Evolutionary conservation across 352 stramenopile species (phyloP), one percentile per base, ranked within the genome.

Genomic region (Phytophthora sp.): DNA sequence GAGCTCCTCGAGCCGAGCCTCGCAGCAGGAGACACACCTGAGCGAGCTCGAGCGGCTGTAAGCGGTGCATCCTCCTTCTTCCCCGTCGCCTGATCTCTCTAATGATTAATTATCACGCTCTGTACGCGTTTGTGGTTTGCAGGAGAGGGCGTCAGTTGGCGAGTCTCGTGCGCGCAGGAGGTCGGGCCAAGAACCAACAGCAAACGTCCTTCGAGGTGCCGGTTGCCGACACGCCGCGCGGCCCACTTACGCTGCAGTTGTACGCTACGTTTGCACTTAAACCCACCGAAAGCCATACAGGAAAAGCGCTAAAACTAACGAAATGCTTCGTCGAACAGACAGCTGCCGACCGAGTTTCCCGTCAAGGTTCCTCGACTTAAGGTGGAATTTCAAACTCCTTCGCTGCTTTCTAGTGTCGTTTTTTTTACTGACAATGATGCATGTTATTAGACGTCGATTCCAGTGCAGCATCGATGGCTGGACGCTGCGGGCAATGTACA

Each of bases 201-300:
- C 86, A 95, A 76, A 93, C 86, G 51, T 90, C 65, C 52, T 95
- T 95, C 54, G 87, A 95, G 49, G 84, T 93, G 45, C 63, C 75
- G 13, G 72, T 95, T 16, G 70, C 69, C 0, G 80, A 94, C 36
- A 92, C 86, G 13, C 29, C 78, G 33, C 76, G 82, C 31, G 82
- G 87, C 0, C 66, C 64, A 38, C 61, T 93, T 1, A 26, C 56
- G 12, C 49, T 93, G 57, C 56, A 77, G 18, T 39, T 94, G 86
- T 94, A 66, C 23, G 71, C 30, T 50, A 13, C 4, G 2, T 39
- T 57, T 47, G 11, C 6, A 53, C 27, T 36, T 20, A 26, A 60
- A 53, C 36, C 15, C 12, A 13, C 8, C 9, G 1, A 23, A 58
- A 46, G 29, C 11, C n/a, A 31, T 33, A 23, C 33, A n/a, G 35